phyloP scores from a whole-genome alignment of 1,139 yeast species.

The Diutina mesorugosa region DNA sequence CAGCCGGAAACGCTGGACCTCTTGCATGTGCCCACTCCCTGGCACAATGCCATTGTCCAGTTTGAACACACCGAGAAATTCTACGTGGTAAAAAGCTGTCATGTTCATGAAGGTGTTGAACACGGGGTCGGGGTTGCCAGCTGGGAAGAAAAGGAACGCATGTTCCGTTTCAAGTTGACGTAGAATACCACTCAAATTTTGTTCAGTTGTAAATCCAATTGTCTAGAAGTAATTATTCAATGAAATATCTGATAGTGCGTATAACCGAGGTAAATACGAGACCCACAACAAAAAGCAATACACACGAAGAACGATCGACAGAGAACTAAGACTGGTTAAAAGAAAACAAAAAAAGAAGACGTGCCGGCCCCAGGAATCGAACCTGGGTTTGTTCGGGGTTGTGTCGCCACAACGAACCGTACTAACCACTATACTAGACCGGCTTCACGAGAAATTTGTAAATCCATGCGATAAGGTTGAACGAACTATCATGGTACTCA shows the following conservation, averaged over 20 bases:
- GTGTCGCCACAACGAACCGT: background rate
- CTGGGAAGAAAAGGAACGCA: background rate
- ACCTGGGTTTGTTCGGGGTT: constrained; percentile 1
- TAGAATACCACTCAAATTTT: background rate
- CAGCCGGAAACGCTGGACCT: constrained; percentile 23
- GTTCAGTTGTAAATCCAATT: too few species aligned
- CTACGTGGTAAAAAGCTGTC: background rate
- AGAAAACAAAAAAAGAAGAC: background rate
- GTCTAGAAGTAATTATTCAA: too few species aligned
- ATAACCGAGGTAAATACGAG: too few species aligned
- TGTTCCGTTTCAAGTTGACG: background rate
- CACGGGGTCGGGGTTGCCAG: background rate
- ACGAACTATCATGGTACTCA: too few species aligned
- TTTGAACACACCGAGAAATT: constrained; percentile 8
- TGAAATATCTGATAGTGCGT: too few species aligned
- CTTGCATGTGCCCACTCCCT: constrained; percentile 53
- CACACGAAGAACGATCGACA: background rate
- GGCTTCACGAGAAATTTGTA: background rate
- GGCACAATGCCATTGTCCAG: constrained; percentile 47
- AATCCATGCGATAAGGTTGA: too few species aligned
- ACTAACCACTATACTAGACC: background rate
- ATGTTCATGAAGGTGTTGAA: background rate
- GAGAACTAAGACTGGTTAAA: background rate
- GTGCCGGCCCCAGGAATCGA: constrained; percentile 2
- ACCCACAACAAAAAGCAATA: too few species aligned